These are phyloP conservation scores for Eragrostis nindensis DNA, from an alignment of 176 grass and related monocot genomes.

Conservation along the genomic window DNA sequence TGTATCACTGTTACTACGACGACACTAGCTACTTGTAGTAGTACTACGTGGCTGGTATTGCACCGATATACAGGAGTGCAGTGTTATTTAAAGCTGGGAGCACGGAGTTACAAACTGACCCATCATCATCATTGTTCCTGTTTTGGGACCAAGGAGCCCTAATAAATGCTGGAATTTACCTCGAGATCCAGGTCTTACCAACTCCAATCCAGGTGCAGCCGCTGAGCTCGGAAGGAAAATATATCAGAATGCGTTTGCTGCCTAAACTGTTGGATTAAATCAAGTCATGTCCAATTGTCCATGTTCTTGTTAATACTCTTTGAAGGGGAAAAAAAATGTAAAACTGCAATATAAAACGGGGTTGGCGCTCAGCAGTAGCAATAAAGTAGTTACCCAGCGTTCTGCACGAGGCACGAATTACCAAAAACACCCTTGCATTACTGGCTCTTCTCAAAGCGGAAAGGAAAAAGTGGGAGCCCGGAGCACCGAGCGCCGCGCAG, in stretches of 20 bases:
- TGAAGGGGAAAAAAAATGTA: no score
- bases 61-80: no score
- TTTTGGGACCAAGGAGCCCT: constrained; percentile 17
- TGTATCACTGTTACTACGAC: not conserved
- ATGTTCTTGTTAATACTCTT: not conserved
- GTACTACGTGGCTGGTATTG: no score
- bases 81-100: constrained; percentile 8
- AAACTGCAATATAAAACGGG: not conserved
- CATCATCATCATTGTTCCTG: not conserved
- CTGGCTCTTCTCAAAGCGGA: not conserved
- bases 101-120: not conserved
- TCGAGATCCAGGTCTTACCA: constrained; percentile 49
- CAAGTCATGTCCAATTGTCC: not conserved
- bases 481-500: not conserved
- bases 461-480: not conserved
- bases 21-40: no score
- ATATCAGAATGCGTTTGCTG: not conserved
- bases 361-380: not conserved
- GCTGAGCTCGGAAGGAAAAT: not conserved
- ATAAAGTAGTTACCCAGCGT: not conserved
- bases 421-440: constrained; percentile 18
- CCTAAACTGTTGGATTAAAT: not conserved
- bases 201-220: constrained; percentile 2
- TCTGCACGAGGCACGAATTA: constrained; percentile 10
- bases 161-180: constrained; percentile 50